phyloP scores from a whole-genome alignment of 768 basidiomycete species.

The Tylopilus rubrobrunneus region DNA sequence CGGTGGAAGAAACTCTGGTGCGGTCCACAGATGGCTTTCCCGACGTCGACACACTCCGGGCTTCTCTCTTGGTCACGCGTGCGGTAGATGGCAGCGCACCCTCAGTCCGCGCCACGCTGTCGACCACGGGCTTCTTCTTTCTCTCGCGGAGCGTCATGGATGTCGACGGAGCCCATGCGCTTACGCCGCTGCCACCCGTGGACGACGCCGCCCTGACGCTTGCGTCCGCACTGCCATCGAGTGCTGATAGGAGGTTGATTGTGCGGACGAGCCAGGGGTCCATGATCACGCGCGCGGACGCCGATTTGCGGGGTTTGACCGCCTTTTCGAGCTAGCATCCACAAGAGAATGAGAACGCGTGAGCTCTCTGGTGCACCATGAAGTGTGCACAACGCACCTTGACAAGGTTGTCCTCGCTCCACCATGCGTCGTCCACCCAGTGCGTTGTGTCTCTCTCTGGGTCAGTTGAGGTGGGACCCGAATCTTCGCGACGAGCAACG shows the following conservation, averaged over 20 bases:
- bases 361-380: not conserved
- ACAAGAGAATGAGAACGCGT: not conserved
- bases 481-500: not conserved
- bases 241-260: conserved; percentile 23
- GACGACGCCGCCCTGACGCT: not conserved
- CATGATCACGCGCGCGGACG: conserved; percentile 27
- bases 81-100: not conserved
- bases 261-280: conserved; percentile 62
- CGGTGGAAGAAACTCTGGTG: not conserved
- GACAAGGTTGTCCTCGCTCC: conserved; percentile 55
- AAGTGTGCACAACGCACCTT: conserved; percentile 38
- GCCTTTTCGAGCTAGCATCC: conserved; percentile 56
- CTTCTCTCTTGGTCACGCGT: not conserved
- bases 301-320: conserved; percentile 54
- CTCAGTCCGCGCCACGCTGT: not conserved
- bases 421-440: conserved; percentile 54
- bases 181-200: not conserved
- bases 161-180: conserved; percentile 24
- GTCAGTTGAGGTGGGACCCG: not conserved
- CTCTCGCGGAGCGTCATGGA: conserved; percentile 50
- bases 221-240: not conserved
- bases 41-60: conserved; percentile 5
- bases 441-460: not conserved
- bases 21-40: conserved; percentile 2
- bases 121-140: conserved; percentile 31